A percentile compares a stretch with the other conserved stretches of the same genome.
phyloP scores from a whole-genome alignment of 2,329 filamentous ascomycete genomes.

The Diaporthe amygdali region DNA sequence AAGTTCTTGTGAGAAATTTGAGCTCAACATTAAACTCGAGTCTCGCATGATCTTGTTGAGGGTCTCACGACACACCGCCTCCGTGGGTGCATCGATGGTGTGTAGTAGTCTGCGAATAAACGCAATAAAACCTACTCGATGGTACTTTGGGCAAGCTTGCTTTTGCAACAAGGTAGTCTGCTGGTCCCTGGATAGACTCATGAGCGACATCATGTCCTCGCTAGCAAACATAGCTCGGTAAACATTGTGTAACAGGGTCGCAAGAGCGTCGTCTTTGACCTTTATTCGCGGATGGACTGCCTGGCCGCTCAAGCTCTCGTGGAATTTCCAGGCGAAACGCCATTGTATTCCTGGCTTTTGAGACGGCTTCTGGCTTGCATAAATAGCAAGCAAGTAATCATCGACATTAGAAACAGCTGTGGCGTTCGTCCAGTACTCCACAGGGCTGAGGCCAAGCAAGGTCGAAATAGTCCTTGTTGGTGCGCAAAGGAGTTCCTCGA shows the following conservation, averaged over 20 bases:
- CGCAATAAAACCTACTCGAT: slow-evolving; percentile 45
- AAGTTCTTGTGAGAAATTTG: slow-evolving; percentile 42
- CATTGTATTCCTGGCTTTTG: slow-evolving; percentile 28
- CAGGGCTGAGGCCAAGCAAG: slow-evolving; percentile 54
- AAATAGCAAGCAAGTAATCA: slow-evolving; percentile 39
- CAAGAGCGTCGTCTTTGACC: slow-evolving; percentile 44
- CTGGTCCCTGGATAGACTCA: slow-evolving; percentile 17
- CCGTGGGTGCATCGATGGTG: slow-evolving; percentile 41
- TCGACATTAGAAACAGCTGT: slow-evolving; percentile 45
- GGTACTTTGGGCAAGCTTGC: slow-evolving; percentile 36
- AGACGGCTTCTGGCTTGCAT: slow-evolving; percentile 22
- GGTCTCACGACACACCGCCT: slow-evolving; percentile 34
- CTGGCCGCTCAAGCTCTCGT: slow-evolving; percentile 23
- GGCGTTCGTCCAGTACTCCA: slow-evolving; percentile 57
- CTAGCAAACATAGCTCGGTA: slow-evolving; percentile 51
- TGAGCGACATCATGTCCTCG: slow-evolving; percentile 38
- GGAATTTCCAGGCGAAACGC: slow-evolving; percentile 37
- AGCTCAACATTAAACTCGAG: slow-evolving; percentile 34
- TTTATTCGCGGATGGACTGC: slow-evolving; percentile 25
- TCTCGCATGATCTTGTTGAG: slow-evolving; percentile 38
- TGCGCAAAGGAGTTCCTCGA: slow-evolving; percentile 24
- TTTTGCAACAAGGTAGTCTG: slow-evolving; percentile 6
- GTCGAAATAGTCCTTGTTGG: slow-evolving; percentile 47
- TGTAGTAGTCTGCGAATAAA: slow-evolving; percentile 43
- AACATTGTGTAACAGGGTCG: slow-evolving; percentile 43